A percentile compares a stretch with the other conserved stretches of the same genome.
Evolutionary conservation across 192 early-diverging fungal species (phyloP).

Genomic region (Phycomyces blakesleeanus): DNA sequence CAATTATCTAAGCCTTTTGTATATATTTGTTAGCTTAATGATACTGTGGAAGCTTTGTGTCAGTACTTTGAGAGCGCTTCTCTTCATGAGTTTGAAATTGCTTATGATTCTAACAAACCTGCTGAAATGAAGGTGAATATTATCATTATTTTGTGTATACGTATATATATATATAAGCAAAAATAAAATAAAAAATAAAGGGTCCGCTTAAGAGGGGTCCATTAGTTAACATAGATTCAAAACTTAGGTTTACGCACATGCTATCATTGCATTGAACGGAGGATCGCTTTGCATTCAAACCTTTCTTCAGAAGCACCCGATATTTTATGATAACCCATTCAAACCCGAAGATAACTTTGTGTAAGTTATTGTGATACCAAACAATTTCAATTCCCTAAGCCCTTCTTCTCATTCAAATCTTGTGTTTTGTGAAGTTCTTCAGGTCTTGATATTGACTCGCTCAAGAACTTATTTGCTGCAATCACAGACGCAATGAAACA

Average conservation of each 20-base stretch:
- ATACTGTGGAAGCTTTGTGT: slow-evolving; percentile 57
- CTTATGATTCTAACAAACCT: slow-evolving; percentile 63
- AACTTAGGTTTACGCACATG: slow-evolving; percentile 54
- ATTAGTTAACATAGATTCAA: background rate
- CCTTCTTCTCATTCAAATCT: background rate
- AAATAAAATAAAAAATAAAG: too few relatives aligned
- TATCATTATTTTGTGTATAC: background rate
- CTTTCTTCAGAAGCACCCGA: slow-evolving; percentile 81
- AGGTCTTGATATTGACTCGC: slow-evolving; percentile 35
- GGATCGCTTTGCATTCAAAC: slow-evolving; percentile 66
- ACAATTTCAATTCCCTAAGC: background rate
- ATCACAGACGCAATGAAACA: slow-evolving; percentile 62
- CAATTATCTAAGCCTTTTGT: background rate
- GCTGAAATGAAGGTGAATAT: slow-evolving; percentile 58
- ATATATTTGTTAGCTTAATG: slow-evolving; percentile 41
- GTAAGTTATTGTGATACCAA: slow-evolving; percentile 22
- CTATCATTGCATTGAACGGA: slow-evolving; percentile 68
- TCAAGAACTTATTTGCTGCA: slow-evolving; percentile 60
- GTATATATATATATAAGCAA: too few relatives aligned
- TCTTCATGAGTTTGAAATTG: slow-evolving; percentile 72
- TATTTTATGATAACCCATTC: slow-evolving; percentile 78
- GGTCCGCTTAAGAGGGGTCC: background rate
- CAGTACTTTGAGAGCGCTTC: slow-evolving; percentile 78
- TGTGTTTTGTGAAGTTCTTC: background rate
- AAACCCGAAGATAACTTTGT: slow-evolving; percentile 51